phyloP scores from a whole-genome alignment of 331 rosid genomes.

The Saraca asoca region DNA sequence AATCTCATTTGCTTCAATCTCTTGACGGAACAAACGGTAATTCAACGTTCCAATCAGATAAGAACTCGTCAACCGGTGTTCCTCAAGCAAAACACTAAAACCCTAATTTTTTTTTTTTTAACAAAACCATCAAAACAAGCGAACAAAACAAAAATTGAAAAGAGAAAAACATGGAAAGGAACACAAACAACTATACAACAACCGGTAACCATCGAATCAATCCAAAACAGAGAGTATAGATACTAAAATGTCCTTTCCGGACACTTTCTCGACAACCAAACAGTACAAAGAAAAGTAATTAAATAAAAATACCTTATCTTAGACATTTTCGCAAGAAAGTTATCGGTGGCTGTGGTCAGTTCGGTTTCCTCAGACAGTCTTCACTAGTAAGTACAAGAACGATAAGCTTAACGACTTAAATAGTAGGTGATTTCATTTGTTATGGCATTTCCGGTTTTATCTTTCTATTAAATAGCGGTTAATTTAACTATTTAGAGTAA shows the following conservation, averaged over 20 bases:
- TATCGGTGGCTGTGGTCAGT: too few relatives aligned
- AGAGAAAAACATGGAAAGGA: neutral
- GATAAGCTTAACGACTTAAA: too few relatives aligned
- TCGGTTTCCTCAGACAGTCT: too few relatives aligned
- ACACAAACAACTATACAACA: neutral
- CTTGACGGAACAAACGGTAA: neutral
- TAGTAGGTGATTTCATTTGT: too few relatives aligned
- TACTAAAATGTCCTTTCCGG: neutral
- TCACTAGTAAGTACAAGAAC: too few relatives aligned
- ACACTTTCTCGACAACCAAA: neutral
- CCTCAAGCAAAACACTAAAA: slow-evolving; percentile 16
- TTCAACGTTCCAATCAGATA: neutral
- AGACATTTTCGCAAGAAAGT: too few relatives aligned
- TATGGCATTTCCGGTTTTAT: too few relatives aligned
- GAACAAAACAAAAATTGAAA: neutral
- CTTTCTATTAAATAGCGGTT: too few relatives aligned
- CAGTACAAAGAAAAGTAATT: neutral
- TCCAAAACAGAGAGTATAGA: too few relatives aligned
- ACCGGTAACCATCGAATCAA: neutral
- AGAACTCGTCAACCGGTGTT: neutral
- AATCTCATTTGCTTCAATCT: neutral
- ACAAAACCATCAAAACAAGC: neutral
- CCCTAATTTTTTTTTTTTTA: slow-evolving; percentile 18
- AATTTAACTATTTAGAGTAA: too few relatives aligned
- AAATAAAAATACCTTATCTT: too few relatives aligned